These are phyloP conservation scores for Sechiopsis laciniata DNA, from an alignment of 306 rosid genomes.

Conservation along the genomic window DNA sequence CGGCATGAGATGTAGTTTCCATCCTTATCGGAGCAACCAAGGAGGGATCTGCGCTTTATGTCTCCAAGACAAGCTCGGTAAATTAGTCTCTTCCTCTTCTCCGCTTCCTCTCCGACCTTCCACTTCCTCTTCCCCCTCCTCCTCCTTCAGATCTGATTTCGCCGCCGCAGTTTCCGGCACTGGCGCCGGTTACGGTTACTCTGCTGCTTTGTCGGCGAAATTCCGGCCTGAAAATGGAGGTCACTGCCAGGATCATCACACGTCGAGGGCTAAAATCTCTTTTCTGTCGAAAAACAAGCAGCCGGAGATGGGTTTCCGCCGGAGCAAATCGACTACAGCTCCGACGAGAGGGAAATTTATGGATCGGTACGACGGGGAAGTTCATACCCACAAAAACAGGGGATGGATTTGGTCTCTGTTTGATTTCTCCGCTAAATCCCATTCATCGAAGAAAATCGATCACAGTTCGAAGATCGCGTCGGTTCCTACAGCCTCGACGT, in stretches of 20 bases:
- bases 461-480: conserved; percentile 23
- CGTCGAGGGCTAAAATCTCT: conserved; percentile 36
- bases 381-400: conserved; percentile 50
- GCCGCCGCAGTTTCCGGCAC: not conserved
- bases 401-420: conserved; percentile 78
- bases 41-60: conserved; percentile 94
- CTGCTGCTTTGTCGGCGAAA: conserved; percentile 23
- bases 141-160: conserved; percentile 65
- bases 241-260: not conserved
- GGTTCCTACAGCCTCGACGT: not conserved
- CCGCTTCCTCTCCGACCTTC: no score
- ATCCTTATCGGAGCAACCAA: conserved; percentile 69
- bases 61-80: conserved; percentile 93
- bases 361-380: not conserved
- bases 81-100: conserved; percentile 67
- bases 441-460: conserved; percentile 23
- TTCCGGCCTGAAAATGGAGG: not conserved
- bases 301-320: conserved; percentile 37
- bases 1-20: conserved; percentile 83
- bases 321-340: conserved; percentile 74
- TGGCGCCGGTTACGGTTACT: not conserved
- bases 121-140: conserved; percentile 39
- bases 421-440: conserved; percentile 35
- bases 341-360: conserved; percentile 31
- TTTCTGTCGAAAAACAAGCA: conserved; percentile 58